Conservation (phyloP, 2,329 filamentous ascomycete genomes). For the Monascus ruber region DNA sequence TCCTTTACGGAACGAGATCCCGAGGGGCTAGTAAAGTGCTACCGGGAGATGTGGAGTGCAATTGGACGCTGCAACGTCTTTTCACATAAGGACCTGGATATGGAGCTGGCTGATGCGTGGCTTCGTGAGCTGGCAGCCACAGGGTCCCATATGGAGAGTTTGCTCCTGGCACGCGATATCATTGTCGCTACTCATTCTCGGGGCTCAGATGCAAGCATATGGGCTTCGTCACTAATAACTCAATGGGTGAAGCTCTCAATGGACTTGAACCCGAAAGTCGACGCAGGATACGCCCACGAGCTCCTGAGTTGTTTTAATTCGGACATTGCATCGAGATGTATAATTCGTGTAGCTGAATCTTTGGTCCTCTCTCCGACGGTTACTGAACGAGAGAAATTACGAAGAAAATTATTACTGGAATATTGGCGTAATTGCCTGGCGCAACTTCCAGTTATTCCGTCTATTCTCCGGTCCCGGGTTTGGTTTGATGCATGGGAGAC, state of each 20-base stretch:
- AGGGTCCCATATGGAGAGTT: slow-evolving; percentile 4
- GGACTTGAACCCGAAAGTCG: slow-evolving; percentile 1
- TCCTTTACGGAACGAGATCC: slow-evolving; percentile 6
- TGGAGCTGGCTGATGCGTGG: slow-evolving; percentile 20
- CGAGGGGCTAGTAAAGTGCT: slow-evolving; percentile 11
- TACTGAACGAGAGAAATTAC: slow-evolving; percentile 4
- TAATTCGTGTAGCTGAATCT: slow-evolving; percentile 22
- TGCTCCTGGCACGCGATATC: slow-evolving; percentile 18
- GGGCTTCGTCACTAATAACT: slow-evolving; percentile 17
- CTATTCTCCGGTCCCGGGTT: slow-evolving; percentile 11
- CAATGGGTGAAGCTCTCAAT: slow-evolving; percentile 12
- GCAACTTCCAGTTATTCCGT: slow-evolving; percentile 8
- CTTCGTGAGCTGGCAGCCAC: slow-evolving; percentile 15
- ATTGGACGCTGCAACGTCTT: slow-evolving; percentile 25
- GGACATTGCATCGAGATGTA: slow-evolving; percentile 13
- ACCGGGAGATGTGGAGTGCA: slow-evolving; percentile 25
- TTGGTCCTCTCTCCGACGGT: slow-evolving; percentile 13
- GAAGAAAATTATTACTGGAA: slow-evolving; percentile 12
- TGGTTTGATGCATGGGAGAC: slow-evolving; percentile 15
- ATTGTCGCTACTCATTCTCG: slow-evolving; percentile 16
- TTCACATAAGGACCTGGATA: slow-evolving; percentile 20
- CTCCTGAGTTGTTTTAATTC: slow-evolving; percentile 14
- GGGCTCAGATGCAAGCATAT: slow-evolving; percentile 5
- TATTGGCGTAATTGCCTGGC: slow-evolving; percentile 20
- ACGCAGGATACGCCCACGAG: slow-evolving; percentile 6